Percentiles rank a stretch among this genome's conserved stretches.
phyloP scores from a whole-genome alignment of 371 early-diverging fungal species.

The Mortierella sp. region DNA sequence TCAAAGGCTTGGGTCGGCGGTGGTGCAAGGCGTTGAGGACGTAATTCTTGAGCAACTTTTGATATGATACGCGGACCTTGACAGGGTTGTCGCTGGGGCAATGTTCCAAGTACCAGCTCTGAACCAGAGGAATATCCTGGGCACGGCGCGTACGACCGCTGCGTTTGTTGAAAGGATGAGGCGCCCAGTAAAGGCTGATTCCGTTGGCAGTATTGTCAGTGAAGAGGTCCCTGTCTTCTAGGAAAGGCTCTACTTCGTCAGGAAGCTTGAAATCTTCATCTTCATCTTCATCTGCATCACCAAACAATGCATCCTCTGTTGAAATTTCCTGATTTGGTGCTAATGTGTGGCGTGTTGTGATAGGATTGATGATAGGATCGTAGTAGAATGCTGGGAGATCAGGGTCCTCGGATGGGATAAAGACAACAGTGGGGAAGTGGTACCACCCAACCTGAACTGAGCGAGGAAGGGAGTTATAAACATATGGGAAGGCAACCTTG shows the following conservation, averaged over 20 bases:
- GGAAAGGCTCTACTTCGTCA: constrained; percentile 84
- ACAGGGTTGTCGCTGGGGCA: constrained; percentile 94
- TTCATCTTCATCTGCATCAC: constrained; percentile 79
- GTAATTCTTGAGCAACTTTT: constrained; percentile 91
- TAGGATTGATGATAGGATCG: constrained; percentile 97
- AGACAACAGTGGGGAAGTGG: constrained; percentile 93
- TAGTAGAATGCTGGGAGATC: constrained; percentile 98
- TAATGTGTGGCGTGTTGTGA: constrained; percentile 82
- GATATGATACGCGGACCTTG: constrained; percentile 98
- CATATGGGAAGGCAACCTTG: constrained; percentile 97
- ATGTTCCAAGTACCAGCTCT: constrained; percentile 98
- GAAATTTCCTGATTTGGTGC: constrained; percentile 64
- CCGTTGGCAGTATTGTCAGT: constrained; percentile 95
- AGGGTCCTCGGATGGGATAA: constrained; percentile 92
- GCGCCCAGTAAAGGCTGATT: constrained; percentile 97
- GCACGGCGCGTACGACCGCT: constrained; percentile 95
- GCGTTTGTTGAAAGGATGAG: constrained; percentile 96
- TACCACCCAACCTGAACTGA: constrained; percentile 94
- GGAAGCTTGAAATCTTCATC: constrained; percentile 85
- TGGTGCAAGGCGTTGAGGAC: constrained; percentile 92
- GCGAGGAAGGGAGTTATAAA: constrained; percentile 97
- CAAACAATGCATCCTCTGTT: constrained; percentile 92
- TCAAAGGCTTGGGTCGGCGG: constrained; percentile 89
- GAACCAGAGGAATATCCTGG: constrained; percentile 95
- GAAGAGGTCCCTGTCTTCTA: constrained; percentile 82